Evolutionary conservation across 208 protist genomes (phyloP), one percentile per base, ranked within the genome.

Genomic region (Wallacemonas sp.): DNA sequence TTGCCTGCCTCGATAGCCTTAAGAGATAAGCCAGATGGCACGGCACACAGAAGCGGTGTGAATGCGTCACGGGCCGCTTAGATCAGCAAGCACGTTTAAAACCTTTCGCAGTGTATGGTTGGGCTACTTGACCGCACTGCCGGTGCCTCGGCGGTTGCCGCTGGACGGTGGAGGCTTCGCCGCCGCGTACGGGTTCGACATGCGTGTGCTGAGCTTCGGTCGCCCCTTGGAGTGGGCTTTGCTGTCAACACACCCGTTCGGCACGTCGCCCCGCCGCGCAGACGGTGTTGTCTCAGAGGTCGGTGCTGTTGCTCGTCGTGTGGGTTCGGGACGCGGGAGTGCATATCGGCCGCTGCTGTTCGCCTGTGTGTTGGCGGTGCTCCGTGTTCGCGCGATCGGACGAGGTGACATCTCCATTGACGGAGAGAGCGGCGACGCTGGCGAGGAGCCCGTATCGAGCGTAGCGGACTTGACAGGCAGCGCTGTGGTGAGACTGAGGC

Each of bases 131-230:
- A 12, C 26, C 19, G 26, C 5, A 5, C n/a, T 10, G 6, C 13
- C n/a, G 5, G 46, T 57, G 26, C 50, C 21, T 0, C 29, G 2
- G 24, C 50, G 50, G 29, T 17, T 57, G 4, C 10, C 45, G 6
- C 3, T 27, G 12, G 50, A 26, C 10, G 50, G 30, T 30, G 30
- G 30, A 3, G 50, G 50, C 21, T 57, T 57, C 29, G 50, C n/a
- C 50, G 29, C 9, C 15, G 9, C 50, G 32, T 57, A 57, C 26
- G 50, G 50, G n/a, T 57, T 57, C 50, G 50, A 57, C 9, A 37
- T n/a, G 50, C 50, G 50, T 32, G 50, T 39, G 0, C 30, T 10
- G n/a, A 57, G 50, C 30, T 57, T 57, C 36, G 50, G 9, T 15
- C 50, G 50, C 10, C 13, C n/a, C 50, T 26, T 6, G 26, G 34